Conservation (phyloP, 768 basidiomycete genomes). For the Daedaleopsis sinensis region DNA sequence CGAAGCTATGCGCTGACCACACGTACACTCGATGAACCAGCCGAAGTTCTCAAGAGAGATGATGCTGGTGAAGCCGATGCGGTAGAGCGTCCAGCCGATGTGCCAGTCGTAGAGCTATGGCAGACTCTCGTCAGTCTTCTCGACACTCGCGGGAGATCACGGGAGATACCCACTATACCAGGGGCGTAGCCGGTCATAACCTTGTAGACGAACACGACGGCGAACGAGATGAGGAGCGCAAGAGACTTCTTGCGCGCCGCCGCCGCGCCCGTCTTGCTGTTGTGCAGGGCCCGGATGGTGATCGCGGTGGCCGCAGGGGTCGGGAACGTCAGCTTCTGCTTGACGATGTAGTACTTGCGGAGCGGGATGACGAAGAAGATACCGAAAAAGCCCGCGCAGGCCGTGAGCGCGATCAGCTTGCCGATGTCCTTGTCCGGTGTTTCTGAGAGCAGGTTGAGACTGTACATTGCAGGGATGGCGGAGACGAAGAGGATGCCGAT, state of each 20-base stretch:
- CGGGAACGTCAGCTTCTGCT: conserved; percentile 65
- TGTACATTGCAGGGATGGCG: conserved; percentile 64
- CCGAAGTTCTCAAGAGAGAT: conserved; percentile 62
- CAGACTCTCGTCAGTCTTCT: neutral
- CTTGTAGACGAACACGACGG: conserved; percentile 51
- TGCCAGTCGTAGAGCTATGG: conserved; percentile 62
- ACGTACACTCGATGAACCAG: conserved; percentile 56
- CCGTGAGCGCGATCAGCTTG: conserved; percentile 55
- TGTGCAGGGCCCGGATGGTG: conserved; percentile 64
- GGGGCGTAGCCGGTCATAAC: conserved; percentile 61
- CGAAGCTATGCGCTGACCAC: neutral
- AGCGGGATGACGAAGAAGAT: conserved; percentile 70
- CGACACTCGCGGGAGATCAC: neutral
- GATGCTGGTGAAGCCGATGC: conserved; percentile 61
- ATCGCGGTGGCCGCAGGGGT: conserved; percentile 69
- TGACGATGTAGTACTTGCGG: conserved; percentile 62
- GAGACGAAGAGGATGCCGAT: conserved; percentile 62
- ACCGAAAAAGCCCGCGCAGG: conserved; percentile 59
- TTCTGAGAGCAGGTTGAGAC: conserved; percentile 49
- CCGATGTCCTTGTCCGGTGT: conserved; percentile 56
- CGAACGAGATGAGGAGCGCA: conserved; percentile 50
- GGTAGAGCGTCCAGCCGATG: conserved; percentile 61
- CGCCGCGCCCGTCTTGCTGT: conserved; percentile 49
- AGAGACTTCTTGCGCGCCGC: conserved; percentile 60
- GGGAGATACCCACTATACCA: conserved; percentile 45